Evolutionary conservation across 176 grass and related monocot genomes (phyloP), one percentile per base, ranked within the genome.

Genomic region (Saccharum officinarum): DNA sequence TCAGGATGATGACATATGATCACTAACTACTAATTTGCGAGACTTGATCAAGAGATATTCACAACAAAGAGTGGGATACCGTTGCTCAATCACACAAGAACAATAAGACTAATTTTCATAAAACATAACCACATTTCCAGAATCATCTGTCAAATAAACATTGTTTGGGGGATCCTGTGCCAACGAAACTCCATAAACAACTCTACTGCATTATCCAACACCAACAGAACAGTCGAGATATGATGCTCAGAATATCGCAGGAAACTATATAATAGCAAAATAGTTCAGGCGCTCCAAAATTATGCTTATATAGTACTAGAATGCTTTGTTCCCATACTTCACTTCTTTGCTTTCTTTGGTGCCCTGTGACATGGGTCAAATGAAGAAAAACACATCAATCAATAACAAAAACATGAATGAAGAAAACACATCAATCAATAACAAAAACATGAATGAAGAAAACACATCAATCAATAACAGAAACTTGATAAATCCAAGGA

Each of bases 301-400:
- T 63, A 83, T 55, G 10, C 54, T 73, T 46, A 30, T 40, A 17
- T 63, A 33, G 52, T 46, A 63, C 52, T 11, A 73, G 16, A 49
- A 83, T 46, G 81, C 69, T 15, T 82, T 12, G 10, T 6, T 45
- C 30, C 80, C 45, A 45, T 13, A 1, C 80, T 73, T 73, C 38
- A 31, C 37, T 83, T 46, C 69, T 83, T 63, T 3, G 50, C 25
- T 72, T 83, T 73, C 36, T 73, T 83, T 46, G 81, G 40, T 34
- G 55, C 70, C 69, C 81, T 83, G 57, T 33, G 17, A 62, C 28
- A 83, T 36, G 44, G 39, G 2, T 62, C 8, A 37, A 12, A 52
- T 16, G 10, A 28, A 72, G 9, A 83, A 12, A 22, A 69, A 47
- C 15, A 12, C 6, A 4, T 49, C 39, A 64, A 30, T 42, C 77